Base-by-base conservation (phyloP, 768 basidiomycete species). In the Coprinopsis sp. region DNA sequence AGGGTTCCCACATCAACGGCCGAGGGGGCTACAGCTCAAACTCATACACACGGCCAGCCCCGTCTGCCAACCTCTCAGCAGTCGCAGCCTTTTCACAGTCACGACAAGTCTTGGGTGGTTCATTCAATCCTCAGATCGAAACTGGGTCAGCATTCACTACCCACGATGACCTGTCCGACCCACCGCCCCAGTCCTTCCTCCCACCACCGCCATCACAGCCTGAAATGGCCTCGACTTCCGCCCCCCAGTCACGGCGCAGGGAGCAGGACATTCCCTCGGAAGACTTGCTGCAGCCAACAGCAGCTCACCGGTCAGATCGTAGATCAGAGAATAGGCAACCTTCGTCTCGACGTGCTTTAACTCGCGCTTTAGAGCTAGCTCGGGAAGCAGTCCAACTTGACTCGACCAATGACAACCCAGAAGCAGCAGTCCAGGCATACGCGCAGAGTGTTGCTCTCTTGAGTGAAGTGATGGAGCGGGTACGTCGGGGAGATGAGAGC, bases 401-500 rank as follows among this genome's bases (percentile, higher is more conserved):
- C 60, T 80, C 86, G 4, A 87, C 83, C 13, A 91, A 91, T 51
- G 87, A 93, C 61, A 87, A 92, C 54, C 90, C 91, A 13, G 78
- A 87, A 55, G 88, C 83, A 29, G 92, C 92, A 2, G 87, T 95
- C n/a, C 70, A 82, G 38, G 92, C 92, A 0, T 95, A 95, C 62
- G 84, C 82, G 11, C 84, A 81, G 62, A 89, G 87, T 57, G 92
- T 95, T 33, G 80, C 86, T 33, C 72, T 95, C 22, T 73, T 95
- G 23, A 88, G 84, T 56, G 88, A 91, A 63, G 92, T 95, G 43
- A 95, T 95, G 92, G 87, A 90, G 56, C 72, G 91, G 31, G 92
- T 94, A 2, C 76, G 87, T 64, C 76, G 83, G 58, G 89, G 89
- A 3, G 91, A 93, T 64, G 87, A 91, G 58, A 81, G 78, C 51